Percentiles rank a stretch among this genome's conserved stretches.
These are phyloP conservation scores for Scheffersomyces illinoinensis DNA, from an alignment of 1,139 yeast genomes.

Conservation along the genomic window DNA sequence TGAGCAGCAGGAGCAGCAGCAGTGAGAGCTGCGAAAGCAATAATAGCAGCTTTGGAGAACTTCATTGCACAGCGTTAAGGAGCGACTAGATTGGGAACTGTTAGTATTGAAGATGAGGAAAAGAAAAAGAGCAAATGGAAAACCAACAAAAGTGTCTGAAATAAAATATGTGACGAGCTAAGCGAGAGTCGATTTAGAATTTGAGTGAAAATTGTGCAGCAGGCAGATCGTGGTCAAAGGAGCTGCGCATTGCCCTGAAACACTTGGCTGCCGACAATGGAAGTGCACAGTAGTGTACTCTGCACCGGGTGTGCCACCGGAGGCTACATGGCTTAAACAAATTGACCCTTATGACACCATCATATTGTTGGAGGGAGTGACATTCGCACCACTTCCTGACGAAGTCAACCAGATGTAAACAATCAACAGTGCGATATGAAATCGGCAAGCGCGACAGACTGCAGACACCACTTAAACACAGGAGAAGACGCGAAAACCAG, in stretches of 20 bases:
- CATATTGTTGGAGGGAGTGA: not conserved
- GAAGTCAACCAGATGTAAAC: not conserved
- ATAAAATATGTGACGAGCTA: not conserved
- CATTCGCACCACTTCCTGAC: not conserved
- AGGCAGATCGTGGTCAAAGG: not conserved
- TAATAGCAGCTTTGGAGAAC: constrained; percentile 28
- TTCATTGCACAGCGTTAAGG: constrained; percentile 25
- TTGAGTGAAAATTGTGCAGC: not conserved
- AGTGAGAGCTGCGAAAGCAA: constrained; percentile 34
- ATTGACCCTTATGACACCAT: not conserved
- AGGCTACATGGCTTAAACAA: not conserved
- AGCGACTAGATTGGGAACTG: constrained; percentile 11
- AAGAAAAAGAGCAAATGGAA: not conserved
- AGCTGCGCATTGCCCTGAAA: not conserved
- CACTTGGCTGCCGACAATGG: not conserved
- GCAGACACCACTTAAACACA: not conserved
- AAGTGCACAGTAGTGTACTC: not conserved
- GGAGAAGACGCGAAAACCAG: not conserved
- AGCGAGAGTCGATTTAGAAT: not conserved
- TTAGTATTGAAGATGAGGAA: not conserved
- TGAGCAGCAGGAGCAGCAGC: constrained; percentile 31
- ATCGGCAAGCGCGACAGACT: not conserved
- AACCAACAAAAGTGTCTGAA: not conserved
- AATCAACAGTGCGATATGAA: not conserved
- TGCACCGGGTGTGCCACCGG: not conserved